Percentiles rank a stretch among this genome's conserved stretches.
These are phyloP conservation scores for Suillus decipiens DNA, from an alignment of 768 basidiomycete species.

Conservation along the genomic window DNA sequence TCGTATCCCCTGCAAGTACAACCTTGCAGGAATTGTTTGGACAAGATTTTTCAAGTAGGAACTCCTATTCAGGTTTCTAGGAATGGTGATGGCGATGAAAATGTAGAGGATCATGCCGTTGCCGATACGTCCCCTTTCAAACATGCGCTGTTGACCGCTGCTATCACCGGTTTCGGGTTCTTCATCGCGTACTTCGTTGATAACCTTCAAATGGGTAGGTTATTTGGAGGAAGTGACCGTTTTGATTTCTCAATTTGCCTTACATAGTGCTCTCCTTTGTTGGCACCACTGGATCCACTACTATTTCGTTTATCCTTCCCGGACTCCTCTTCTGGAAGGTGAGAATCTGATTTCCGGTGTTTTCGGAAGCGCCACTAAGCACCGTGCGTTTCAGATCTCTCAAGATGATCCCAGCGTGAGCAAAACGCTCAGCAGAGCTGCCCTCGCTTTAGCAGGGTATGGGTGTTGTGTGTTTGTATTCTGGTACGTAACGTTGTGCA, in stretches of 20 bases:
- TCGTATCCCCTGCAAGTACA: constrained; percentile 95
- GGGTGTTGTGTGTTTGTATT: constrained; percentile 81
- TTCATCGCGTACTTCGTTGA: constrained; percentile 77
- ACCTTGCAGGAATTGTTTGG: constrained; percentile 88
- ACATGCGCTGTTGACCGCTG: constrained; percentile 68
- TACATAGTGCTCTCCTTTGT: constrained; percentile 88
- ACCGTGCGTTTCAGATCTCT: constrained; percentile 52
- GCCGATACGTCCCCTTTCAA: constrained; percentile 68
- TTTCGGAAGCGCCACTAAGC: constrained; percentile 12
- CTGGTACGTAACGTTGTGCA: constrained; percentile 60
- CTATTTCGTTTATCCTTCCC: constrained; percentile 94
- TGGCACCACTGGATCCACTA: constrained; percentile 94
- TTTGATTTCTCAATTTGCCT: constrained; percentile 19
- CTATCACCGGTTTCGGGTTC: constrained; percentile 66
- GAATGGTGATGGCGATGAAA: constrained; percentile 47
- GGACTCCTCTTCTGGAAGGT: constrained; percentile 95
- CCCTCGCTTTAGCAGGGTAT: constrained; percentile 71
- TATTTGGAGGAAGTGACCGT: neutral
- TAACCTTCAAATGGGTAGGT: constrained; percentile 73
- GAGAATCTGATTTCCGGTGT: constrained; percentile 19
- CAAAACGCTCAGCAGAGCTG: constrained; percentile 55
- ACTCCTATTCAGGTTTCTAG: constrained; percentile 35
- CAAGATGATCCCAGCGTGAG: constrained; percentile 60
- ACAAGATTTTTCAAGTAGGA: constrained; percentile 76
- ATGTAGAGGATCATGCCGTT: constrained; percentile 49